phyloP scores from a whole-genome alignment of 352 stramenopile species.

The Phytopythium boreale region DNA sequence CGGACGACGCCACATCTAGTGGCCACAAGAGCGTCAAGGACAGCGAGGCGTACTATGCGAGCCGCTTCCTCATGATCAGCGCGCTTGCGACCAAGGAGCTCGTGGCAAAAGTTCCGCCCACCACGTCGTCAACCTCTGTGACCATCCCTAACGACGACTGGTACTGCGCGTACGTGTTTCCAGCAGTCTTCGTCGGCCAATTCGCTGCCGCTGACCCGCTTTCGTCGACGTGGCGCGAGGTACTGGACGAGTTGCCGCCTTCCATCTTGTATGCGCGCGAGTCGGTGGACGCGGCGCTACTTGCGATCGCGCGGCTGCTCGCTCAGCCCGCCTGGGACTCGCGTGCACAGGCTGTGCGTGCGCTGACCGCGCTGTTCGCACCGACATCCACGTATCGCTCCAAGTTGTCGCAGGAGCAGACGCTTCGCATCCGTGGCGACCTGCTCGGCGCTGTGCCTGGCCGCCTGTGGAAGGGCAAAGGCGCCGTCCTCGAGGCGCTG shows the following conservation, averaged over 20 bases:
- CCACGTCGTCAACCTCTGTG: conserved; percentile 30
- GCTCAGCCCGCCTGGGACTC: conserved; percentile 76
- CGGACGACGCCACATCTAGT: conserved; percentile 4
- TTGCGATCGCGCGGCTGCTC: conserved; percentile 42
- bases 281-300: conserved; percentile 45
- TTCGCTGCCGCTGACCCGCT: conserved; percentile 50
- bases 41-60: conserved; percentile 32
- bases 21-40: conserved; percentile 11
- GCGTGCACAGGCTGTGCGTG: conserved; percentile 58
- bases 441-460: conserved; percentile 56
- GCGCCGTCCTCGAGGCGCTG: conserved; percentile 68
- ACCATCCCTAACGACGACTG: conserved; percentile 39
- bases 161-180: conserved; percentile 69
- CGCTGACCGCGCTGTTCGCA: conserved; percentile 56
- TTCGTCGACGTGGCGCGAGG: conserved; percentile 43
- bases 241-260: conserved; percentile 68
- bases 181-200: conserved; percentile 71
- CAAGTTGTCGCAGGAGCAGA: conserved; percentile 38
- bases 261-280: conserved; percentile 46
- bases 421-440: conserved; percentile 45
- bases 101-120: conserved; percentile 53
- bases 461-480: conserved; percentile 74
- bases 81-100: conserved; percentile 68
- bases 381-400: conserved; percentile 35
- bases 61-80: conserved; percentile 67